Conservation (phyloP, 2,329 filamentous ascomycete species). For the Epichloe hybrida region DNA sequence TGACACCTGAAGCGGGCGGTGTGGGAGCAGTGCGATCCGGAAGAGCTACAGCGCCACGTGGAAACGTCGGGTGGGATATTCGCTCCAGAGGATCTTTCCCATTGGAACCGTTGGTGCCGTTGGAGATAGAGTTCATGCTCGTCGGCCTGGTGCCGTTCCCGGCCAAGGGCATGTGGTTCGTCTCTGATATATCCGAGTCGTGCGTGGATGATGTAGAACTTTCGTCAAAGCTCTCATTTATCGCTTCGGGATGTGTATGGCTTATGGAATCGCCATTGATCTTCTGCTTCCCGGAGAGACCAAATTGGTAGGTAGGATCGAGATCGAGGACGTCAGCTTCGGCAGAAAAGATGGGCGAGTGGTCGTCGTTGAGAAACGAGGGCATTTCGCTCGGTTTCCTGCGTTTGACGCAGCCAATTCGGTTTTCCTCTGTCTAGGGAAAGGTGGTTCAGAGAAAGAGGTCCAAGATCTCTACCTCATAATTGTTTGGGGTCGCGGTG, state of each 20-base stretch:
- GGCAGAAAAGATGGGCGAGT: conserved; percentile 27
- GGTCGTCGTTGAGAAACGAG: conserved; percentile 38
- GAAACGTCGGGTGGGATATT: conserved; percentile 10
- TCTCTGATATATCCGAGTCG: conserved; percentile 37
- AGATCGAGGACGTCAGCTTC: conserved; percentile 31
- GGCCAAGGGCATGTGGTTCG: conserved; percentile 28
- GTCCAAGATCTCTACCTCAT: background rate
- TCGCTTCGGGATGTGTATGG: conserved; percentile 30
- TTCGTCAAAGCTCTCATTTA: conserved; percentile 41
- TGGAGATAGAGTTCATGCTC: conserved; percentile 46
- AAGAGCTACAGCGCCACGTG: conserved; percentile 16
- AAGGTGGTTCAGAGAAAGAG: background rate
- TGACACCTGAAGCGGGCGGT: conserved; percentile 8
- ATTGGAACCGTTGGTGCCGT: conserved; percentile 33
- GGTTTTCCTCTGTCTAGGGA: background rate
- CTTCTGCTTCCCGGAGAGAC: conserved; percentile 20
- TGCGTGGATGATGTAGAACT: conserved; percentile 39
- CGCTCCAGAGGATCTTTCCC: conserved; percentile 16
- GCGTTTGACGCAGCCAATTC: conserved; percentile 1
- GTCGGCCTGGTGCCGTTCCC: conserved; percentile 30
- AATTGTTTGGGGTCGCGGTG: background rate
- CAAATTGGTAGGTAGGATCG: conserved; percentile 26
- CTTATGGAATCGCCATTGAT: conserved; percentile 23
- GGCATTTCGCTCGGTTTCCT: conserved; percentile 29
- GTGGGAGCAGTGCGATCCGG: conserved; percentile 17